Evolutionary conservation across 163 green algal species (phyloP).

Genomic region (Prototheca cutis): DNA sequence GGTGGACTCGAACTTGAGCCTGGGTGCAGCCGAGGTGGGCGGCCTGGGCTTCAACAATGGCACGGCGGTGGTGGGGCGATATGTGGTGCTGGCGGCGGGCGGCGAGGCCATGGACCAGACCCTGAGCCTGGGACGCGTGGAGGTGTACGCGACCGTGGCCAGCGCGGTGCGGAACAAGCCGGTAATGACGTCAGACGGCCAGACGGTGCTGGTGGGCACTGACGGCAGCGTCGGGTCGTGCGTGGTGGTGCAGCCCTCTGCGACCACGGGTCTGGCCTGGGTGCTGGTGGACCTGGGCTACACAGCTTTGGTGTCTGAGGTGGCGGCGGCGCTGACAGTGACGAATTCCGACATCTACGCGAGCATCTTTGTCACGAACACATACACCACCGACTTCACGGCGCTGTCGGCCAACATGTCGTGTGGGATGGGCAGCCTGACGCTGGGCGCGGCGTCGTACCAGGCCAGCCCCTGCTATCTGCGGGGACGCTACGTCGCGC

Average conservation of each 20-base stretch:
- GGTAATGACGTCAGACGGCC: not conserved
- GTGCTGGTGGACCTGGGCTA: constrained; percentile 2
- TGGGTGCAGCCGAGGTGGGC: not conserved
- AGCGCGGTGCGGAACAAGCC: not conserved
- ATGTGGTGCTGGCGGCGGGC: not conserved
- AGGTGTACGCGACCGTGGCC: not conserved
- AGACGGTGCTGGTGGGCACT: not conserved
- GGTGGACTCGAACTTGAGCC: not conserved
- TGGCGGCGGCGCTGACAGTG: not conserved
- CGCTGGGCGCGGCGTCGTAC: not conserved
- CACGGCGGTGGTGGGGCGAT: not conserved
- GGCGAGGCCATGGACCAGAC: not conserved
- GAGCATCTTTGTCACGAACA: not conserved
- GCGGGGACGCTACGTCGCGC: not conserved
- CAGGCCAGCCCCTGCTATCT: not conserved
- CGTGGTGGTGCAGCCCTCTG: not conserved
- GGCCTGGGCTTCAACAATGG: not conserved
- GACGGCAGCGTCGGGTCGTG: not conserved
- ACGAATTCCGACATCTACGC: not conserved
- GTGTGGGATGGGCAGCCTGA: not conserved
- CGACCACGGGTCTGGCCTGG: not conserved
- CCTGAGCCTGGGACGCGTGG: not conserved
- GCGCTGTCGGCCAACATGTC: not conserved
- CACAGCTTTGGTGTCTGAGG: not conserved
- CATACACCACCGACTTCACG: not conserved